Evolutionary conservation across 495 filamentous ascomycete genomes (phyloP).

Genomic region (Trypethelium eluteriae): DNA sequence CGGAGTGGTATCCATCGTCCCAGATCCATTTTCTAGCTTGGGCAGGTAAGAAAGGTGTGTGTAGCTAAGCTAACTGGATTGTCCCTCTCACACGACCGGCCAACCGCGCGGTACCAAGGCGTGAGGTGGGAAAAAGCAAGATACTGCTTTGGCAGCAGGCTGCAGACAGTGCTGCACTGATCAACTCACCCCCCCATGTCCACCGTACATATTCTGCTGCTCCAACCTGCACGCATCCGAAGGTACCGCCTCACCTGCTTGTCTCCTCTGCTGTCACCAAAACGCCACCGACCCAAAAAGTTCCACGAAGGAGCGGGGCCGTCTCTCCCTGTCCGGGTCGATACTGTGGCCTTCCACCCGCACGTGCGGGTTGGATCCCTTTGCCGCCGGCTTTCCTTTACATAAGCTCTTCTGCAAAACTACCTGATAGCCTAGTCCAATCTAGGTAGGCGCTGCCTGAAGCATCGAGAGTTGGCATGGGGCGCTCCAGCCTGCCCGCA

Average conservation of each 20-base stretch:
- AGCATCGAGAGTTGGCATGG: background rate
- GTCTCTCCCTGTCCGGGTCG: background rate
- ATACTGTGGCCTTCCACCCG: constrained; percentile 9
- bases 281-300: background rate
- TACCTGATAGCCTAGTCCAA: background rate
- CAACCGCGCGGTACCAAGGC: background rate
- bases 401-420: background rate
- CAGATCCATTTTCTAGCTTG: background rate
- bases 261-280: background rate
- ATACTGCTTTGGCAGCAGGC: background rate
- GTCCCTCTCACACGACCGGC: background rate
- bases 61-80: background rate
- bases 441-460: background rate
- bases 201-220: no score
- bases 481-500: constrained; percentile 5
- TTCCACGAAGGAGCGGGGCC: background rate
- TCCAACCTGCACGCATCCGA: background rate
- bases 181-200: background rate
- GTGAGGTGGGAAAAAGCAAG: background rate
- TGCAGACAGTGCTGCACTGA: background rate
- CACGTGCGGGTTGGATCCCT: constrained; percentile 5
- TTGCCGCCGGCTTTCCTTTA: background rate
- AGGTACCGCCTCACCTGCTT: background rate
- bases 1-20: background rate
- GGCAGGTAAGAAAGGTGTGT: background rate